Conservation (phyloP, 2,329 filamentous ascomycete species). For the Cladophialophora immunda region DNA sequence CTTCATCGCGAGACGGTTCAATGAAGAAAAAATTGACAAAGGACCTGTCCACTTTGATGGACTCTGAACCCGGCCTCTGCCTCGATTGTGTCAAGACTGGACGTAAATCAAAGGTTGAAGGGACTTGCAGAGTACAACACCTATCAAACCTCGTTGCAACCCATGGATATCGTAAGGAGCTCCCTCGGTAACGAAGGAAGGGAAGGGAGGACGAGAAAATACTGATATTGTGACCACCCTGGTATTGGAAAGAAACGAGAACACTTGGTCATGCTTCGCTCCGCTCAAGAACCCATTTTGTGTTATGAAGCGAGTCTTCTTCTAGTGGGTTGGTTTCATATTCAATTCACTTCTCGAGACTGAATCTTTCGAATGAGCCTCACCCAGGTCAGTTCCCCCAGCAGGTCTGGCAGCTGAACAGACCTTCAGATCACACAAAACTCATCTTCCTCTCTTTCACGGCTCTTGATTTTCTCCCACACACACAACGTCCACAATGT, state of each 20-base stretch:
- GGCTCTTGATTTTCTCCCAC: background rate
- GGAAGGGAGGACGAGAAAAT: background rate
- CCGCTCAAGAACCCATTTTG: background rate
- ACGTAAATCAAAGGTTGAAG: conserved; percentile 5
- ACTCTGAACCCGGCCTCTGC: conserved; percentile 1
- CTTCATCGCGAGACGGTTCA: background rate
- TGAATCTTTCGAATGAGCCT: background rate
- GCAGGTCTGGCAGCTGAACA: background rate
- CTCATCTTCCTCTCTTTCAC: background rate
- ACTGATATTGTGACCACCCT: background rate
- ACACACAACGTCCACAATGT: background rate
- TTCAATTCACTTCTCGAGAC: background rate
- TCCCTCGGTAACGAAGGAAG: background rate
- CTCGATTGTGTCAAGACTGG: conserved; percentile 14
- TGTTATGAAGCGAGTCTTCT: background rate
- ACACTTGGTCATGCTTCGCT: background rate
- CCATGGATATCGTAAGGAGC: background rate
- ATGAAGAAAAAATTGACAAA: conserved; percentile 1
- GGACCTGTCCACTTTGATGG: background rate
- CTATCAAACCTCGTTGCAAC: background rate
- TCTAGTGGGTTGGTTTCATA: background rate
- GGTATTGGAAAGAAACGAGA: background rate
- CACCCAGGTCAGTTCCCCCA: background rate
- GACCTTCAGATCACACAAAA: background rate
- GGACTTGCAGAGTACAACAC: conserved; percentile 8